Evolutionary conservation across 2,329 filamentous ascomycete species (phyloP).

Genomic region (Coleophoma crateriformis): DNA sequence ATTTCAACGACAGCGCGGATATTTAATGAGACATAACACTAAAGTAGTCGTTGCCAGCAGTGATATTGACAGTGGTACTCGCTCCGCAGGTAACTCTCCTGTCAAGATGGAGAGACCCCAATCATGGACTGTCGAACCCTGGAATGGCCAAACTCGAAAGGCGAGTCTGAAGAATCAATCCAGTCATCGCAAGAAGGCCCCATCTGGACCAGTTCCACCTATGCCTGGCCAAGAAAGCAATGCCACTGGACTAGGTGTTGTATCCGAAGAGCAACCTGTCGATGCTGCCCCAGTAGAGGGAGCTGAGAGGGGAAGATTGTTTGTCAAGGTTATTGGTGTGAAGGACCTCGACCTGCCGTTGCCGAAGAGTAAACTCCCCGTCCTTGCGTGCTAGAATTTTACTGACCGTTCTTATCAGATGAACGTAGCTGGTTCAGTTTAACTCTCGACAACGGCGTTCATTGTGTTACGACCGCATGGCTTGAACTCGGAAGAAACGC

Average conservation of each 20-base stretch:
- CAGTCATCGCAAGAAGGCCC: constrained; percentile 31
- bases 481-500: constrained; percentile 87
- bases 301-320: constrained; percentile 82
- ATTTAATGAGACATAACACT: constrained; percentile 97
- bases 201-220: constrained; percentile 64
- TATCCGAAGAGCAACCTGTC: constrained; percentile 50
- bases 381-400: not conserved
- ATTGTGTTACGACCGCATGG: constrained; percentile 96
- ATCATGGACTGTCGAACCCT: constrained; percentile 95
- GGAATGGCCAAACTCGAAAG: constrained; percentile 77
- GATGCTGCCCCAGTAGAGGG: constrained; percentile 65
- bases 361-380: constrained; percentile 68
- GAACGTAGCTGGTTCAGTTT: constrained; percentile 93
- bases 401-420: constrained; percentile 42
- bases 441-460: constrained; percentile 95
- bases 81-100: constrained; percentile 63
- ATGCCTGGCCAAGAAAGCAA: constrained; percentile 86
- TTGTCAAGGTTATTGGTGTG: constrained; percentile 97
- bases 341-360: constrained; percentile 92
- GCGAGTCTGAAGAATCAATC: constrained; percentile 57
- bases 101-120: constrained; percentile 75
- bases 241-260: constrained; percentile 52
- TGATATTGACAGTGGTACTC: constrained; percentile 54
- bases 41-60: constrained; percentile 90
- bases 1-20: constrained; percentile 77